Evolutionary conservation across 441 rosid species (phyloP).

Genomic region (Codiaeum variegatum): DNA sequence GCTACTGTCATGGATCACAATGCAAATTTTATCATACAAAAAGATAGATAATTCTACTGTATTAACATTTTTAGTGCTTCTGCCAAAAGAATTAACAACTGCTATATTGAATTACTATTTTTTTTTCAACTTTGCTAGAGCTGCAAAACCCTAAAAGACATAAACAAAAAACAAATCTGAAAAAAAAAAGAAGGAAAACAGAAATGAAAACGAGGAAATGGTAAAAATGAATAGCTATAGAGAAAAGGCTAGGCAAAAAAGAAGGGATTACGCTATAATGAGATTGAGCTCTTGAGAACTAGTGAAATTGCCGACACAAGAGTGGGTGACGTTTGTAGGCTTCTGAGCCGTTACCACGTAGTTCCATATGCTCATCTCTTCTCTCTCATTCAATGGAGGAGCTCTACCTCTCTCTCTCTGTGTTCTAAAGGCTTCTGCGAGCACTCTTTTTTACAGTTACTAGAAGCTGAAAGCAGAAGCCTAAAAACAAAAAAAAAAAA

Average conservation of each 20-base stretch:
- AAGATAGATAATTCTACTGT: background rate
- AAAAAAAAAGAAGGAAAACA: constrained; percentile 6
- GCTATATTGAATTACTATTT: background rate
- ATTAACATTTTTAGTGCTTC: background rate
- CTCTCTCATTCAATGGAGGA: background rate
- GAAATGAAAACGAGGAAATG: background rate
- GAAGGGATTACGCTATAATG: constrained; percentile 62
- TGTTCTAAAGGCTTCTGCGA: background rate
- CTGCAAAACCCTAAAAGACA: constrained; percentile 16
- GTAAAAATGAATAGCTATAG: background rate
- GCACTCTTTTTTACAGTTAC: background rate
- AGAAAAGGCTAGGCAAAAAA: background rate
- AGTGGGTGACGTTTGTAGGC: constrained; percentile 93
- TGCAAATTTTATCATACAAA: background rate
- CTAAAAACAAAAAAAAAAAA: background rate
- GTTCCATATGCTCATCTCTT: constrained; percentile 83
- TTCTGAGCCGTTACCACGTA: constrained; percentile 98
- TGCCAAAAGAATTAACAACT: background rate
- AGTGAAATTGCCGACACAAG: constrained; percentile 98
- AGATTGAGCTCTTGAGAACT: constrained; percentile 90
- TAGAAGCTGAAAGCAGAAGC: background rate
- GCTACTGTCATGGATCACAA: background rate
- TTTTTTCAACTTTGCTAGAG: background rate
- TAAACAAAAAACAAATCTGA: constrained; percentile 1
- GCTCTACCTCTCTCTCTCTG: constrained; percentile 7